Evolutionary conservation across 2,329 filamentous ascomycete genomes (phyloP).

Genomic region (Pyricularia grisea): DNA sequence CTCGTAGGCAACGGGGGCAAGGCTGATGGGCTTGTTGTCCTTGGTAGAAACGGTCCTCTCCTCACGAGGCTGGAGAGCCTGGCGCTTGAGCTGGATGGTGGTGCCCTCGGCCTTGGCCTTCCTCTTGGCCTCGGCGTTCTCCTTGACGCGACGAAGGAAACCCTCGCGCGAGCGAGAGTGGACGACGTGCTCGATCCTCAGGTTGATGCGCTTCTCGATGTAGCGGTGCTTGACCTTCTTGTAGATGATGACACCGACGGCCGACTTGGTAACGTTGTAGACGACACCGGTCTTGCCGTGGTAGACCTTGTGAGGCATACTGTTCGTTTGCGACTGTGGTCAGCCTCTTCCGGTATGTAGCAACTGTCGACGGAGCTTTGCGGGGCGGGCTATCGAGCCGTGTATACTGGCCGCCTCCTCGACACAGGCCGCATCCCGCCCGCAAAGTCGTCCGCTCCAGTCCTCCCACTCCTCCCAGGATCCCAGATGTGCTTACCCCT

Average conservation of each 20-base stretch:
- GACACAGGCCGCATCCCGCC: not conserved
- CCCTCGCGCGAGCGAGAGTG: conserved; percentile 94
- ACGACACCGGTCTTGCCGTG: conserved; percentile 97
- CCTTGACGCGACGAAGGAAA: conserved; percentile 94
- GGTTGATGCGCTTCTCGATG: conserved; percentile 99
- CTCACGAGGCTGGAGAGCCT: conserved; percentile 69
- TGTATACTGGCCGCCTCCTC: not conserved
- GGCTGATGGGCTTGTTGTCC: conserved; percentile 16
- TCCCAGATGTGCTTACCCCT: conserved; percentile 60
- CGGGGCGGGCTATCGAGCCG: not conserved
- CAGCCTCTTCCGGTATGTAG: conserved; percentile 16
- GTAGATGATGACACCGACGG: conserved; percentile 98
- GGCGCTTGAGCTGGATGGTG: conserved; percentile 88
- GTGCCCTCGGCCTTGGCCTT: conserved; percentile 85
- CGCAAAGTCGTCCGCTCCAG: not conserved
- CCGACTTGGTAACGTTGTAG: conserved; percentile 98
- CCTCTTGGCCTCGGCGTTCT: conserved; percentile 86
- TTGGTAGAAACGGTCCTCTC: conserved; percentile 47
- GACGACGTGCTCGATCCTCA: conserved; percentile 94
- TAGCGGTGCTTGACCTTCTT: conserved; percentile 99
- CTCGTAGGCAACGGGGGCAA: conserved; percentile 67
- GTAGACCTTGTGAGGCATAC: conserved; percentile 99
- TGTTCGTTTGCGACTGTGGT: conserved; percentile 28
- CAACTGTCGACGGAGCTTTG: not conserved
- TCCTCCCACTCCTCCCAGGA: not conserved